Evolutionary conservation across 2,329 filamentous ascomycete genomes (phyloP), one percentile per base, ranked within the genome.

Genomic region (Fusarium chaquense): DNA sequence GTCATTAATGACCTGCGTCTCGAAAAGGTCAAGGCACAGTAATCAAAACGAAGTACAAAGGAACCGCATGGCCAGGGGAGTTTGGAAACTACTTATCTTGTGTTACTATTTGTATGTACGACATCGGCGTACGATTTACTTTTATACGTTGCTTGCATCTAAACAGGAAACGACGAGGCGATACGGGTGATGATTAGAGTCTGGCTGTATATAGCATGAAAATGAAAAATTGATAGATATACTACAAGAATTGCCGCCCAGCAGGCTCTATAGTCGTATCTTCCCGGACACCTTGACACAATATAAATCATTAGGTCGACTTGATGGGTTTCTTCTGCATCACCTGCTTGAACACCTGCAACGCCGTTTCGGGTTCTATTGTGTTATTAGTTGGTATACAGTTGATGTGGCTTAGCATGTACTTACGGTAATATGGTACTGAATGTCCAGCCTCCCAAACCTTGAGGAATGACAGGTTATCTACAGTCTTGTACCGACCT

Each of bases 1-100:
- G 87, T 94, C 60, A 87, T 98, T 33, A 99, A 99, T 80, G 94
- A 98, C 78, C 78, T 99, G 80, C 86, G 84, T 76, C 78, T 87
- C 33, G 85, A 87, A 69, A 81, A 80, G 62, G 74, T 78, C 40
- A 64, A 73, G 65, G 33, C 53, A 10, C 61, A 66, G 44, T 65
- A 22, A 60, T 30, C 41, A 52, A 45, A 53, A 58, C 6, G 26
- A n/a, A 22, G 33, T 41, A 28, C 35, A 26, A 53, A 54, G 40
- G 61, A 35, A 57, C 43, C 52, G 67, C 67, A 69, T 71, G 56
- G 57, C 61, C 24, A 38, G 26, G 46, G 57, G 65, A 52, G 60
- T 66, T 70, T 59, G 41, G 60, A 44, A 54, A 41, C 24, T 52
- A 40, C 36, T 40, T 40, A 66, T 56, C 33, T 53, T 51, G 49